Base-by-base conservation (phyloP, 208 protist genomes). In the Naegleria lovaniensis region DNA sequence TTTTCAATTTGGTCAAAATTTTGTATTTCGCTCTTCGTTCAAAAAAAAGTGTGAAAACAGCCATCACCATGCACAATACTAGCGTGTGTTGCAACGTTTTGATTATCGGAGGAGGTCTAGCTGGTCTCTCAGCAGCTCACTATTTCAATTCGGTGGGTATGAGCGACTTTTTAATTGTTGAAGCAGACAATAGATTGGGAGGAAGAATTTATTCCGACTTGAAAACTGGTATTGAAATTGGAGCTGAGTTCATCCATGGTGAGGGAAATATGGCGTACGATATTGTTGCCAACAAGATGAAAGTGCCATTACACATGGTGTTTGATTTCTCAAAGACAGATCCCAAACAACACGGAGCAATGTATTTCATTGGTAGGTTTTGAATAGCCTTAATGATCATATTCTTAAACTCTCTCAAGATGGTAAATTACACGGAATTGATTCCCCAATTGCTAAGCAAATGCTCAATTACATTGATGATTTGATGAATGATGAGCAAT, bases 181-280 rank as follows among this genome's bases (percentile, higher is more conserved):
- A 88, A 38, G 39, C 85, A 16, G 25, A 25, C 5, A 59, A n/a
- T 58, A 0, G 43, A 33, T 39, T 88, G 1, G 85, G 85, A 29
- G 85, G 85, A 36, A 13, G 85, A 22, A 39, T 88, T 0, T 39
- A 58, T 40, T 25, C 13, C 0, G 33, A 88, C n/a, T 36, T n/a
- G 25, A 7, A 4, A 88, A 29, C 4, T 38, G 85, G 39, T 39
- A 58, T 58, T 40, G 85, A 89, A 67, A 38, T 89, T 67, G 85
- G 85, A 38, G 85, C 85, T 33, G 85, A 89, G 39, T 89, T 75
- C 39, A 67, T 89, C 40, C 85, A 89, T 67, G 85, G 85, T 67
- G 48, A 89, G n/a, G 67, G 67, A 36, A 36, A 9, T 33, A 79
- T 79, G 67, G 29, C 29, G 1, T 33, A 79, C 9, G 67, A 79